These are phyloP conservation scores for Takashimella koratensis DNA, from an alignment of 1,284 basidiomycete genomes.

Conservation along the genomic window DNA sequence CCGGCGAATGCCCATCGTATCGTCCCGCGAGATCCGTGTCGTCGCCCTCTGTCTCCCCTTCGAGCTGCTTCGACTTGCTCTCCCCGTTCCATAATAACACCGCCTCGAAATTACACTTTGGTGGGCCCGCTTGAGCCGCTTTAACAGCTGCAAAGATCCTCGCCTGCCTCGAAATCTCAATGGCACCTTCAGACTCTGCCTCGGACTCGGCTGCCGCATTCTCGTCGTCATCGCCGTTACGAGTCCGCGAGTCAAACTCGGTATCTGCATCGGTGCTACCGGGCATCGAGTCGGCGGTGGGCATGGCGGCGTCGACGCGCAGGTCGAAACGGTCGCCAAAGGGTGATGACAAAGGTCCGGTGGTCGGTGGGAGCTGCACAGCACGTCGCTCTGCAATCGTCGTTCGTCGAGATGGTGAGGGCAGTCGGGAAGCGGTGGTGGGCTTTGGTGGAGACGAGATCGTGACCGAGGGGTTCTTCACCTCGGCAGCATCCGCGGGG, in stretches of 20 bases:
- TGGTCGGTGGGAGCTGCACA: conserved; percentile 23
- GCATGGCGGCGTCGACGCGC: conserved; percentile 21
- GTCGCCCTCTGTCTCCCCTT: conserved; percentile 17
- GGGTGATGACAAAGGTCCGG: conserved; percentile 21
- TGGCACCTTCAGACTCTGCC: background rate
- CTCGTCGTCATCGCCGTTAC: conserved; percentile 1
- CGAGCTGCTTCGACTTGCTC: background rate
- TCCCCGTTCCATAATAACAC: conserved; percentile 30
- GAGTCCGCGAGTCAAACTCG: conserved; percentile 4
- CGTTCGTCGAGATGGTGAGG: conserved; percentile 7
- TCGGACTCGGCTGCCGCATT: background rate
- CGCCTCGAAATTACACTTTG: conserved; percentile 15
- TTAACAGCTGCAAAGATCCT: conserved; percentile 24
- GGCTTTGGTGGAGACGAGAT: conserved; percentile 7
- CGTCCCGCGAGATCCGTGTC: conserved; percentile 11
- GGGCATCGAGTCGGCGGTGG: conserved; percentile 26
- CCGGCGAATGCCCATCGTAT: conserved; percentile 1
- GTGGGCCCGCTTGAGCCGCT: conserved; percentile 4
- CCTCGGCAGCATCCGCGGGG: no score
- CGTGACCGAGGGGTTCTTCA: conserved; percentile 13
- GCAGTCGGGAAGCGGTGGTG: background rate
- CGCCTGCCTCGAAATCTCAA: conserved; percentile 7
- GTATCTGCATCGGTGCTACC: conserved; percentile 30
- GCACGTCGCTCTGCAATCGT: conserved; percentile 38
- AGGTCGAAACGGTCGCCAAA: conserved; percentile 16